Base-by-base conservation (phyloP, 2,329 filamentous ascomycete genomes). In the Stachybotrys chlorohalonatus region DNA sequence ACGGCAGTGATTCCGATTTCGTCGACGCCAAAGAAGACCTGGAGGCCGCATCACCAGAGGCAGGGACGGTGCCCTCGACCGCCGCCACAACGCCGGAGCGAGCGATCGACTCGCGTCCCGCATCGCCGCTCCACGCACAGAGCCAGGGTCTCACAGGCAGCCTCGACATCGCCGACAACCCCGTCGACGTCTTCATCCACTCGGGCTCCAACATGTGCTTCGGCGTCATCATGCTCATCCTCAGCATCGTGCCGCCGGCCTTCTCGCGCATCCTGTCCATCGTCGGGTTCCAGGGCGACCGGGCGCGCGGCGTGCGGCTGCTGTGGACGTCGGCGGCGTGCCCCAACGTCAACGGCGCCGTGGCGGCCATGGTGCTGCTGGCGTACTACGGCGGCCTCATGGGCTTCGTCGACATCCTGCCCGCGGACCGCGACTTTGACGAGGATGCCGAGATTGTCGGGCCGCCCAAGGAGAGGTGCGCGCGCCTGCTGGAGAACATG, bases 241-340 rank as follows among this genome's bases (percentile, higher is more conserved):
- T 97, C n/a, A 95, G 90, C 11, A 87, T 97, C 74, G 85, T 97
- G 1, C 95, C 94, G 0, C 94, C 94, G 0, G 84, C 92, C 0
- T 96, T 97, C 69, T 87, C 83, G n/a, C 87, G 84, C 54, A 80
- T 99, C 1, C 78, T 97, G 5, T 89, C 86, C 56, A 86, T 97
- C 47, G 87, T 96, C 32, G 94, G 94, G 1, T 97, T 97, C 73
- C 85, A 83, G 57, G 94, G 94, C 36, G 92, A 97, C 67, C 86
- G 92, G 48, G 84, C 90, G 58, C 81, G 86, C 46, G 94, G 92
- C 9, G 78, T 96, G 36, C 78, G 81, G 46, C 87, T 96, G 82
- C 82, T 99, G 5, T 99, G 94, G 94, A 85, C 89, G 66, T 89
- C 90, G 11, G 91, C 90, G 24, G 84, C 85, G 52, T 94, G 92